Evolutionary conservation across 352 stramenopile species (phyloP), one percentile per base, ranked within the genome.

Genomic region (Phytophthora pistaciae): DNA sequence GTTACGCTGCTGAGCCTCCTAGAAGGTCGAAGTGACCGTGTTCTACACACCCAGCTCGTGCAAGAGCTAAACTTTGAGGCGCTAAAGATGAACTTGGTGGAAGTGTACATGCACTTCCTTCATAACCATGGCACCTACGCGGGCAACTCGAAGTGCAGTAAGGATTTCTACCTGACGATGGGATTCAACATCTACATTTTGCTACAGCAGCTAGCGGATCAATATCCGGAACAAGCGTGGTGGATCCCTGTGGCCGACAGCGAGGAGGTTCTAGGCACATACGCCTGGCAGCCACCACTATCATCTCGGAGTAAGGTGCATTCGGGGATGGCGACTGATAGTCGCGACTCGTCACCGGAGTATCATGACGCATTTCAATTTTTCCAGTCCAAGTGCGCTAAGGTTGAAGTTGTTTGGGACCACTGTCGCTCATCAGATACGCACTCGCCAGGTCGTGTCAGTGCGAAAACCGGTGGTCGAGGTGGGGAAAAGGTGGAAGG

Each of bases 131-230:
- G 70, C 9, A 66, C 36, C 36, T 94, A 92, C 56, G 77, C 82
- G 31, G 85, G 85, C 1, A 91, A 93, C 56, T 63, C 77, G 9
- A 63, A 72, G 10, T 94, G 87, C 71, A 91, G 80, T 55, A 58
- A 86, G 18, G 85, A 94, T 53, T 88, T 82, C 5, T 91, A 88
- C 31, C 60, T 94, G 20, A 78, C 74, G 2, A 92, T 92, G 82
- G 87, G 87, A 1, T 93, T 94, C 59, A 93, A 94, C 60, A 85
- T 94, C 25, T 91, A 90, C 56, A 87, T 94, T 21, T 57, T 94
- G 18, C 78, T 94, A 31, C 85, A 91, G 67, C 82, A 88, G 27
- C 63, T 94, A 16, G 83, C 81, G 8, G 84, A 92, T 31, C 69
- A 70, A 20, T 75, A 88, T 42, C 68, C 79, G 1, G 61, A 80